These are phyloP conservation scores for Geotrichum histeridarum DNA, from an alignment of 1,139 yeast genomes.

Conservation along the genomic window DNA sequence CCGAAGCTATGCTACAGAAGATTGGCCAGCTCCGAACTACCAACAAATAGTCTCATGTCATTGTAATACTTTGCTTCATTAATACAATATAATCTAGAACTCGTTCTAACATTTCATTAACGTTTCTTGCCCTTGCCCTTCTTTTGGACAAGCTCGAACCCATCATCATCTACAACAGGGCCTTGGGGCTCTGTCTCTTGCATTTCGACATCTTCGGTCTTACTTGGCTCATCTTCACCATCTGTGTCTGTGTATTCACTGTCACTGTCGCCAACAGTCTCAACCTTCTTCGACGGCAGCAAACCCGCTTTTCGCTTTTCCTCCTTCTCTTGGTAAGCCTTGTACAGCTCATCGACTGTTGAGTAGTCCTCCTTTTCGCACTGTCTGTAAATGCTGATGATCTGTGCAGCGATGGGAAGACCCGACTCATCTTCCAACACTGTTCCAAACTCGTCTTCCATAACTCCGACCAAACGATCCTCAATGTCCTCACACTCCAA, in stretches of 20 bases:
- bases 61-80: not conserved
- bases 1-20: conserved; percentile 40
- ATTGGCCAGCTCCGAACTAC: conserved; percentile 25
- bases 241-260: conserved; percentile 47
- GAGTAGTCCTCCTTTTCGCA: conserved; percentile 51
- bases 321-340: conserved; percentile 53
- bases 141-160: conserved; percentile 79
- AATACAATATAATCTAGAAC: not conserved
- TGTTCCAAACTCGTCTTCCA: conserved; percentile 92
- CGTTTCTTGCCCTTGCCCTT: conserved; percentile 30
- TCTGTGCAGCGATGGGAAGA: conserved; percentile 59
- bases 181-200: conserved; percentile 35
- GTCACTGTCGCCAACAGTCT: conserved; percentile 46
- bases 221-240: conserved; percentile 42
- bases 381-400: conserved; percentile 62
- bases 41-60: not conserved
- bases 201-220: conserved; percentile 38
- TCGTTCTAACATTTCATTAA: not conserved
- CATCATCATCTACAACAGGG: conserved; percentile 87
- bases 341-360: conserved; percentile 55
- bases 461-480: conserved; percentile 77
- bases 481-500: conserved; percentile 79
- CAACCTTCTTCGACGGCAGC: conserved; percentile 30
- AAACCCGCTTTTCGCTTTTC: conserved; percentile 39
- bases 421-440: conserved; percentile 85